phyloP scores from a whole-genome alignment of 1,139 yeast genomes.

The Debaryomyces sp. region DNA sequence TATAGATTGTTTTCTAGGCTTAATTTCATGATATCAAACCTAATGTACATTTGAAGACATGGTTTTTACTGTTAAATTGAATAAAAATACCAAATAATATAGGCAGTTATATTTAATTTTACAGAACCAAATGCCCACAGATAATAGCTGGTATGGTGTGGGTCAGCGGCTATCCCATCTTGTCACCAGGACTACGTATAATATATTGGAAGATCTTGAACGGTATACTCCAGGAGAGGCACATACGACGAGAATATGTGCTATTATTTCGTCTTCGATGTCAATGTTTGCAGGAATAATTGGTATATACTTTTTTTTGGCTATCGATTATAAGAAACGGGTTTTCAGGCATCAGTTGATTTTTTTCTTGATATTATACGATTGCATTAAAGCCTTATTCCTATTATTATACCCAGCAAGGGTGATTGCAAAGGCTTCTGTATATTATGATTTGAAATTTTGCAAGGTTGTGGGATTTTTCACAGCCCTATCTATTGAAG shows the following conservation, averaged over 20 bases:
- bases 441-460: conserved; percentile 56
- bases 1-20: no score
- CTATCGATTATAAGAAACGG: conserved; percentile 62
- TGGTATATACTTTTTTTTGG: conserved; percentile 56
- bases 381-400: conserved; percentile 72
- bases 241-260: conserved; percentile 1
- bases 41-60: no score
- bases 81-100: no score
- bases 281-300: conserved; percentile 58
- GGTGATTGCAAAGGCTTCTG: conserved; percentile 50
- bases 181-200: not conserved
- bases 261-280: conserved; percentile 48
- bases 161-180: no score
- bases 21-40: no score
- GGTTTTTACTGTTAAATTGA: no score
- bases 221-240: conserved; percentile 7
- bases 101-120: no score
- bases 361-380: conserved; percentile 66
- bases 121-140: not conserved
- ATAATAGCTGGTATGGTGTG: not conserved
- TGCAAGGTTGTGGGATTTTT: conserved; percentile 83
- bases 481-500: conserved; percentile 81
- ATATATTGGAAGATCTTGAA: conserved; percentile 1
- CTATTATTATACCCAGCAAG: conserved; percentile 72
- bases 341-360: conserved; percentile 77